These are phyloP conservation scores for Trapa bicornis DNA, from an alignment of 345 rosid species.

Conservation along the genomic window DNA sequence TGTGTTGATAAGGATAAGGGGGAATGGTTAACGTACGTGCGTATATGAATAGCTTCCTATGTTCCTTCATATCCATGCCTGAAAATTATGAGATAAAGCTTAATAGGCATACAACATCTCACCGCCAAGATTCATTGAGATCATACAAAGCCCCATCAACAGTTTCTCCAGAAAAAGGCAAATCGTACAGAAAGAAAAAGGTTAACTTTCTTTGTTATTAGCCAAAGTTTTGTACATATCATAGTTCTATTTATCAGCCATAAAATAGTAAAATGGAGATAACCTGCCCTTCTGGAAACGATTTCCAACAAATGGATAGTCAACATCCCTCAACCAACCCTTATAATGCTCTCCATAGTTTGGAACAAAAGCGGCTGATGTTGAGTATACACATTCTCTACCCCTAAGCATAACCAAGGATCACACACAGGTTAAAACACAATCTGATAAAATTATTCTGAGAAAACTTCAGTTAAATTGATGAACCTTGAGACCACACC, in stretches of 20 bases:
- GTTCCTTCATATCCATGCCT: too few species aligned
- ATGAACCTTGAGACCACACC: constrained; percentile 90
- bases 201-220: not conserved
- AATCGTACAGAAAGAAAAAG: not conserved
- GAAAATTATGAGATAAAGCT: too few species aligned
- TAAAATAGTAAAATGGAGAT: not conserved
- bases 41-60: too few species aligned
- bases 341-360: constrained; percentile 82
- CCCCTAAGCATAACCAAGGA: constrained; percentile 33
- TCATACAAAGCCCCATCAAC: too few species aligned
- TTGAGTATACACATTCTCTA: constrained; percentile 95
- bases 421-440: constrained; percentile 5
- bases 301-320: constrained; percentile 86
- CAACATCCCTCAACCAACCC: constrained; percentile 87
- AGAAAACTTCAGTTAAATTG: not conserved
- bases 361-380: constrained; percentile 95
- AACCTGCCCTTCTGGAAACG: constrained; percentile 96
- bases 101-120: too few species aligned
- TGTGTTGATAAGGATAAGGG: too few species aligned
- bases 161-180: too few species aligned
- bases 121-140: too few species aligned
- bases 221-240: not conserved
- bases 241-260: not conserved
- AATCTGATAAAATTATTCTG: constrained; percentile 1
- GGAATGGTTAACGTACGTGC: too few species aligned